A percentile compares a stretch with the other conserved stretches of the same genome.
phyloP scores from a whole-genome alignment of 2,329 filamentous ascomycete species.

The Cytospora piceae region DNA sequence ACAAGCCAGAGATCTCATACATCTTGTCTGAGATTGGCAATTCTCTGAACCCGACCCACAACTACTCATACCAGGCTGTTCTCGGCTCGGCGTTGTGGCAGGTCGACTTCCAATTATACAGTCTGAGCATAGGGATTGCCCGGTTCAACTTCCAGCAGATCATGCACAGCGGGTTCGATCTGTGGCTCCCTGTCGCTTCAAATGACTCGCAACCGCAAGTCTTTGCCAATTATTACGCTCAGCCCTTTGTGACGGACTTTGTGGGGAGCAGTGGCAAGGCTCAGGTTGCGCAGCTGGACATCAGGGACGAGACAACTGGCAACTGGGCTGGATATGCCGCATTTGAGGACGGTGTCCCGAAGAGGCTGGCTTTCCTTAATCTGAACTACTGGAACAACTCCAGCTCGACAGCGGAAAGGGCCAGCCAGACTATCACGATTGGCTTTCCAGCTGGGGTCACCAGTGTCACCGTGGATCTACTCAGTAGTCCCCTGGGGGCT shows the following conservation, averaged over 20 bases:
- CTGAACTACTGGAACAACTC: slow-evolving; percentile 44
- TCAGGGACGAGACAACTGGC: slow-evolving; percentile 32
- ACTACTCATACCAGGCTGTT: slow-evolving; percentile 40
- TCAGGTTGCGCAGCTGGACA: slow-evolving; percentile 33
- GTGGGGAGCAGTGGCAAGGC: slow-evolving; percentile 40
- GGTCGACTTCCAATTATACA: slow-evolving; percentile 44
- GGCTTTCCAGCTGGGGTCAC: slow-evolving; percentile 32
- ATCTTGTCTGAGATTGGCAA: slow-evolving; percentile 44
- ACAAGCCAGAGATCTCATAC: slow-evolving; percentile 40
- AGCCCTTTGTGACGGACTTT: slow-evolving; percentile 43
- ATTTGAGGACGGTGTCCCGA: slow-evolving; percentile 37
- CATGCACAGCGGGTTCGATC: slow-evolving; percentile 38
- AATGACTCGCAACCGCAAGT: slow-evolving; percentile 39
- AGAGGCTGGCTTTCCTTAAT: slow-evolving; percentile 40
- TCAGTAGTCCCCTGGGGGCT: slow-evolving; percentile 41
- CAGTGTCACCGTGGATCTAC: slow-evolving; percentile 37
- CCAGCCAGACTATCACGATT: slow-evolving; percentile 34
- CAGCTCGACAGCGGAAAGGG: slow-evolving; percentile 34
- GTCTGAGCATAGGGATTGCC: slow-evolving; percentile 40
- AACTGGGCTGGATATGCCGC: slow-evolving; percentile 39
- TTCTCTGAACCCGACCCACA: slow-evolving; percentile 39
- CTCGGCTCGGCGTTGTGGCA: slow-evolving; percentile 44
- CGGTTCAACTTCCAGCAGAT: slow-evolving; percentile 46
- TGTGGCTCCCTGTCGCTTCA: slow-evolving; percentile 40
- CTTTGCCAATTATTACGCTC: slow-evolving; percentile 43